These are phyloP conservation scores for Russula sp. DNA, from an alignment of 768 basidiomycete species.

Conservation along the genomic window DNA sequence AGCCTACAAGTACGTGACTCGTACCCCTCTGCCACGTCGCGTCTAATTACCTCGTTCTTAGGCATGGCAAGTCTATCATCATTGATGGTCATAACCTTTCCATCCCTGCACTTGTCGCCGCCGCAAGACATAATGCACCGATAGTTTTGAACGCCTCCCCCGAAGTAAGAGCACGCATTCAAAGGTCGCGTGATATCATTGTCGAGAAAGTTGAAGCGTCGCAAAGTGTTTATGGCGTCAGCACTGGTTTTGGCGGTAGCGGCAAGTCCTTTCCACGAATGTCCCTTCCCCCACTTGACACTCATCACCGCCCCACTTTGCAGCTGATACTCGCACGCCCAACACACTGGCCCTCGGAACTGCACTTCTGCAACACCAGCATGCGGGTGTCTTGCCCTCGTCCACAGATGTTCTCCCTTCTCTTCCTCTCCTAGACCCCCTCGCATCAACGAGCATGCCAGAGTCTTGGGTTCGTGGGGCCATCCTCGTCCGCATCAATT, in stretches of 20 bases:
- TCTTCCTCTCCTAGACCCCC: conserved; percentile 65
- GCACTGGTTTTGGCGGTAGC: conserved; percentile 84
- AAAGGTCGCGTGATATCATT: conserved; percentile 58
- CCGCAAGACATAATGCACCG: conserved; percentile 53
- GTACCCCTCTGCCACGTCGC: background rate
- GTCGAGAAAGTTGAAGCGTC: conserved; percentile 58
- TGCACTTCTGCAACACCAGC: conserved; percentile 82
- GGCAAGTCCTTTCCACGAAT: conserved; percentile 30
- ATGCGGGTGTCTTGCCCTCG: conserved; percentile 65
- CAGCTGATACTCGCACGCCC: conserved; percentile 77
- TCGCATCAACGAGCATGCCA: conserved; percentile 67
- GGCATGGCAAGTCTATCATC: conserved; percentile 53
- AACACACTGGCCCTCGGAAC: conserved; percentile 65
- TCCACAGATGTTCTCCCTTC: conserved; percentile 41
- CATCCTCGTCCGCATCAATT: conserved; percentile 83
- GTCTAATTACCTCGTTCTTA: conserved; percentile 26
- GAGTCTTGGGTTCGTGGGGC: conserved; percentile 85
- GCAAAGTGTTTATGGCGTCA: conserved; percentile 76
- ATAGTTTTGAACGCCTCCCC: conserved; percentile 46
- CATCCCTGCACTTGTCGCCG: conserved; percentile 70
- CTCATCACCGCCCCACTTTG: conserved; percentile 7
- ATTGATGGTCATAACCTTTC: conserved; percentile 68
- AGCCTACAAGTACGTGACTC: conserved; percentile 43
- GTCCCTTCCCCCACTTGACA: conserved; percentile 15
- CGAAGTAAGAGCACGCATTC: conserved; percentile 43